A percentile compares a stretch with the other conserved stretches of the same genome.
These are phyloP conservation scores for Luvunga scandens DNA, from an alignment of 345 rosid species.

Conservation along the genomic window DNA sequence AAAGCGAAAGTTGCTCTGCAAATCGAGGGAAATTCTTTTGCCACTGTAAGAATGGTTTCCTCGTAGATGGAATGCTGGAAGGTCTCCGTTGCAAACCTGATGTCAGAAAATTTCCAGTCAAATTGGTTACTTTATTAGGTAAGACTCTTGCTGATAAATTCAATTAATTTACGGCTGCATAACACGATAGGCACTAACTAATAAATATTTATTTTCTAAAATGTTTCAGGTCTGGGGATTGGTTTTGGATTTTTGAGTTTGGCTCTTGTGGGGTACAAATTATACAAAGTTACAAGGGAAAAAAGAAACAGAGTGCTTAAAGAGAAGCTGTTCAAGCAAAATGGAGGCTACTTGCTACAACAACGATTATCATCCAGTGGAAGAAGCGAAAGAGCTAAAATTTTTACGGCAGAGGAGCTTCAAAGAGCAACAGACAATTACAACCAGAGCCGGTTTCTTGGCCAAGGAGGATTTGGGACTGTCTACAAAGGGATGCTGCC, in stretches of 20 bases:
- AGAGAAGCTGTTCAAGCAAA: conserved; percentile 21
- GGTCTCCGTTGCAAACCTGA: background rate
- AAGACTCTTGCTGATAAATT: background rate
- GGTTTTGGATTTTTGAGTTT: conserved; percentile 20
- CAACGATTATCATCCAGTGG: conserved; percentile 15
- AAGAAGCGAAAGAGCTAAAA: conserved; percentile 8
- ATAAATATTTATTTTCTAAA: too few relatives aligned
- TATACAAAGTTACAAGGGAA: conserved; percentile 8
- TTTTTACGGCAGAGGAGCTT: conserved; percentile 21
- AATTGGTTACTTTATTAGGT: conserved; percentile 20
- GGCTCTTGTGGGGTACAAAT: background rate
- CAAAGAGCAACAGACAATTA: conserved; percentile 27
- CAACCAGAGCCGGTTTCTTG: conserved; percentile 19
- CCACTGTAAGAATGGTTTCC: background rate
- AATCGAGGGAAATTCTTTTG: too few relatives aligned
- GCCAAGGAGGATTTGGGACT: conserved; percentile 26
- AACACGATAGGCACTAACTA: too few relatives aligned
- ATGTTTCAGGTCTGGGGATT: conserved; percentile 17
- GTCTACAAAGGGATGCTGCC: background rate
- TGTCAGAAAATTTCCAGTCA: background rate
- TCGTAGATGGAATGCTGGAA: background rate
- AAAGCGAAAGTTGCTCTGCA: conserved; percentile 15
- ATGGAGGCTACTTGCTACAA: conserved; percentile 23
- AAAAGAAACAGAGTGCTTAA: conserved; percentile 4
- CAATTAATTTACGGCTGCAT: too few relatives aligned